phyloP scores from a whole-genome alignment of 495 filamentous ascomycete genomes.

The Evernia prunastri region DNA sequence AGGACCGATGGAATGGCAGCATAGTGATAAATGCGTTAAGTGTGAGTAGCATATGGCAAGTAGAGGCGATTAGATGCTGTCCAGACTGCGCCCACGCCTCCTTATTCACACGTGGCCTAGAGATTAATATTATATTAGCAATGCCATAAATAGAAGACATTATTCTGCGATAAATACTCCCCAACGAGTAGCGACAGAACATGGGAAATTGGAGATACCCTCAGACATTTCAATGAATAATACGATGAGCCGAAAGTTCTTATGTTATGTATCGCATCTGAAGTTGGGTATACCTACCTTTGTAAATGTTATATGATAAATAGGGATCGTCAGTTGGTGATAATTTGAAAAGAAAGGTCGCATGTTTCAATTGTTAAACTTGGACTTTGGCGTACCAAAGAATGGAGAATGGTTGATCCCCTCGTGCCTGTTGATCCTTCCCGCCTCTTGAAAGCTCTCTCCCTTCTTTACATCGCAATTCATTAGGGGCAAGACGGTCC shows the following conservation, averaged over 20 bases:
- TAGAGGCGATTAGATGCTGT: not conserved
- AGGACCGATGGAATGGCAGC: not conserved
- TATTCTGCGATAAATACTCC: not conserved
- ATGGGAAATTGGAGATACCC: no score
- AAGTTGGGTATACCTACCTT: not conserved
- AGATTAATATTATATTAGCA: not conserved
- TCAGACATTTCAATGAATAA: no score
- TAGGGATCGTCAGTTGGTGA: not conserved
- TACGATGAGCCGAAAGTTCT: not conserved
- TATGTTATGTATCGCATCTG: not conserved
- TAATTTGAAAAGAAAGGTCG: constrained; percentile 3
- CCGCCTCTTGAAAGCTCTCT: not conserved
- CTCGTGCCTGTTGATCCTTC: constrained; percentile 13
- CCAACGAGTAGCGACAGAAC: not conserved
- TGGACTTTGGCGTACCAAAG: constrained; percentile 4
- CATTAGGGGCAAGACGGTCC: not conserved
- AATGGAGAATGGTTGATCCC: not conserved
- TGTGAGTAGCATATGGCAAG: not conserved
- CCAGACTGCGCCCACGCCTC: not conserved
- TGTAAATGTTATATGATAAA: not conserved
- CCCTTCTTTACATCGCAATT: not conserved
- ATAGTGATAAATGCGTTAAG: not conserved
- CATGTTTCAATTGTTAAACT: not conserved
- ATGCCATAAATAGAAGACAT: not conserved
- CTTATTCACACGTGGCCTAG: not conserved